Evolutionary conservation across 805 yeast genomes (phyloP), one percentile per base, ranked within the genome.

Genomic region (Ascoidea rubescens): DNA sequence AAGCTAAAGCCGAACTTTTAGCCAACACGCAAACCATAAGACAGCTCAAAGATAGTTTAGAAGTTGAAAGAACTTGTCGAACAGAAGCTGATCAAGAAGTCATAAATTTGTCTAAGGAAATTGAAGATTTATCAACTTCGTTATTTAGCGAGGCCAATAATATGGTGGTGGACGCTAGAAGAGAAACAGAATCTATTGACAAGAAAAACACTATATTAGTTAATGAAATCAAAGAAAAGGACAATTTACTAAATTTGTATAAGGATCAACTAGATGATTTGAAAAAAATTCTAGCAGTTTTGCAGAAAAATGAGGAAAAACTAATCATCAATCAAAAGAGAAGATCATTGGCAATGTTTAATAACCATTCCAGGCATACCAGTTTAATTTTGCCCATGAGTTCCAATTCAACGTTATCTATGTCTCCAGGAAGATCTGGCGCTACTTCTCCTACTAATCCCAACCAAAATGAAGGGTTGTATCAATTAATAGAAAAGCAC

Each of bases 91-190:
- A 82, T 57, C 68, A 67, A 8, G 86, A 83, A 57, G 82, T 77
- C 16, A 70, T 75, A 48, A 73, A 75, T 53, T 66, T 87, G 50
- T 78, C 82, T 55, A 77, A 73, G 37, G 96, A 87, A 62, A 84
- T 87, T 44, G 93, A 86, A 61, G 95, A 87, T 45, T 67, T 87
- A 48, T 78, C 89, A 1, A 87, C 82, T 1, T 79, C 89, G 1
- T 67, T 87, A 37, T 87, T 87, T 62, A 84, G 79, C 56, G 93
- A 88, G 62, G 96, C 96, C 12, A 87, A 87, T 62, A 74, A 75
- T 50, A 86, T 87, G 87, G 96, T 87, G 5, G 78, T 82, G 48
- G 77, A 79, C 55, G 95, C 95, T 0, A 78, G 84, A 53, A 72
- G 79, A 50, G 85, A 82, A 54, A 75, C 80, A 4, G 74, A 80